phyloP scores from a whole-genome alignment of 1,139 yeast species.

The Diutina catenulata region DNA sequence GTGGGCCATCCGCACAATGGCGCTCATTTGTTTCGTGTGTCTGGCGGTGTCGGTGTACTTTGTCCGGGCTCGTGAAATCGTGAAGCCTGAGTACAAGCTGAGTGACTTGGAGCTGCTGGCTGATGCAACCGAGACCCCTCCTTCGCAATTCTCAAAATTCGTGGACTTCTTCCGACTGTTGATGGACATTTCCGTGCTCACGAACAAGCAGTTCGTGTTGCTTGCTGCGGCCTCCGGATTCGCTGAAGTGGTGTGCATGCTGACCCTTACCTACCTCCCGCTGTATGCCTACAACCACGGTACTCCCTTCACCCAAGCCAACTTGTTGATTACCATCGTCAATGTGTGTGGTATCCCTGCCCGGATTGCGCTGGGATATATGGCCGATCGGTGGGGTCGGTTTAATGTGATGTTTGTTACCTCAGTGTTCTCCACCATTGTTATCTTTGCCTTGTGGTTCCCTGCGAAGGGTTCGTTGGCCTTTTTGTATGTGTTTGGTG shows the following conservation, averaged over 20 bases:
- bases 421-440: conserved; percentile 22
- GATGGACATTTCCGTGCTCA: conserved; percentile 30
- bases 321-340: conserved; percentile 23
- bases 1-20: conserved; percentile 52
- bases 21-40: conserved; percentile 32
- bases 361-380: conserved; percentile 32
- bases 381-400: conserved; percentile 38
- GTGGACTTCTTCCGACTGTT: conserved; percentile 14
- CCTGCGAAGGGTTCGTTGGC: conserved; percentile 18
- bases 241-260: conserved; percentile 36
- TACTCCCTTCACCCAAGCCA: conserved; percentile 6
- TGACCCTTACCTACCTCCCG: conserved; percentile 15
- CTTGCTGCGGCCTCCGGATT: conserved; percentile 32
- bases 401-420: conserved; percentile 40
- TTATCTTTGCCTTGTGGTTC: conserved; percentile 34
- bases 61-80: conserved; percentile 6
- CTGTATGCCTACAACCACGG: conserved; percentile 7
- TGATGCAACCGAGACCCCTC: not conserved
- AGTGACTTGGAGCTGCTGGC: not conserved
- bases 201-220: conserved; percentile 26
- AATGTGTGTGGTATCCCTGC: conserved; percentile 38
- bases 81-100: not conserved
- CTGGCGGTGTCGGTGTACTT: conserved; percentile 14
- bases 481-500: conserved; percentile 16
- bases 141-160: not conserved